These are phyloP conservation scores for Cnidoscolus chayamansa DNA, from an alignment of 441 rosid genomes.

Conservation along the genomic window DNA sequence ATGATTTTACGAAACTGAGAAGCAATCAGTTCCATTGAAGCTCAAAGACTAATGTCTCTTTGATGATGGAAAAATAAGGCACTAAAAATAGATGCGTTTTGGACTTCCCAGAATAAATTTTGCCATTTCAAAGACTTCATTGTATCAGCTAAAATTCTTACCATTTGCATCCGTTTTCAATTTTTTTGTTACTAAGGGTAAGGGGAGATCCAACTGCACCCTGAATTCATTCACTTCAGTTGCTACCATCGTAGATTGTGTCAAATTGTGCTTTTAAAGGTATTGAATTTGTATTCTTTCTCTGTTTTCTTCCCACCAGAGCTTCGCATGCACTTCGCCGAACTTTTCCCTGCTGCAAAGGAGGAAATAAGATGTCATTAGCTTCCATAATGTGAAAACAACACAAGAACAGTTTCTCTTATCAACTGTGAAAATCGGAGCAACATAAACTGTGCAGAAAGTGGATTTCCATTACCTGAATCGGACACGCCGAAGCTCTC, in stretches of 20 bases:
- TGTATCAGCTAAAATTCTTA: constrained; percentile 8
- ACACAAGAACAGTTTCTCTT: background rate
- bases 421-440: background rate
- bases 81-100: constrained; percentile 22
- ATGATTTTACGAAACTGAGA: background rate
- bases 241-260: constrained; percentile 8
- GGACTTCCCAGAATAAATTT: constrained; percentile 8
- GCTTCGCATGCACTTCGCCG: constrained; percentile 89
- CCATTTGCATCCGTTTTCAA: constrained; percentile 8
- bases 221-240: constrained; percentile 12
- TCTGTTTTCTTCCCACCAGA: constrained; percentile 98
- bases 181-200: background rate
- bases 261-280: constrained; percentile 43
- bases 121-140: constrained; percentile 6
- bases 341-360: constrained; percentile 78
- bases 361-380: background rate
- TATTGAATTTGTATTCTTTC: constrained; percentile 96
- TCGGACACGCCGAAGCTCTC: constrained; percentile 96
- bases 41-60: background rate
- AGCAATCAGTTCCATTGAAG: constrained; percentile 4
- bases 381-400: background rate
- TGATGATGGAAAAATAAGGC: background rate
- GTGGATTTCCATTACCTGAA: constrained; percentile 60
- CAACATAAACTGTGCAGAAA: background rate
- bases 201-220: constrained; percentile 22